Conservation (phyloP, 164 flowering plant genomes). For the Macadamia tetraphylla region DNA sequence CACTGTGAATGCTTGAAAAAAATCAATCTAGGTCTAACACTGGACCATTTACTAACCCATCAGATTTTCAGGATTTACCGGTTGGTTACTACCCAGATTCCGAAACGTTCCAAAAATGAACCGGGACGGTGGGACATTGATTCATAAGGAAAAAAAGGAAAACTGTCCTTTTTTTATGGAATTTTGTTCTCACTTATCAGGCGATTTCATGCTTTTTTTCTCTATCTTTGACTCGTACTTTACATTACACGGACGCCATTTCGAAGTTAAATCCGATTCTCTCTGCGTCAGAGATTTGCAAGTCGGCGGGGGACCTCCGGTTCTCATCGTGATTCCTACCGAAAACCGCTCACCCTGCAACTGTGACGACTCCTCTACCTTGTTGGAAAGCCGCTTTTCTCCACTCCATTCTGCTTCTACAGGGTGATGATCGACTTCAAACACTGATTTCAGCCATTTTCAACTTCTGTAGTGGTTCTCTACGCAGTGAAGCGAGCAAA, state of each 20-base stretch:
- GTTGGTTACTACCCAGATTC: neutral
- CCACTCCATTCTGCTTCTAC: neutral
- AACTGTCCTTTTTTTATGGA: neutral
- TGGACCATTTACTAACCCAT: too few relatives aligned
- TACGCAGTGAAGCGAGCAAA: neutral
- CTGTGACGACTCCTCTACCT: constrained; percentile 7
- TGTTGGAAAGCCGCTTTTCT: constrained; percentile 1
- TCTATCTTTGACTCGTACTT: constrained; percentile 32
- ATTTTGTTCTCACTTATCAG: constrained; percentile 14
- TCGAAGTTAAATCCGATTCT: constrained; percentile 19
- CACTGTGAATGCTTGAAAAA: too few relatives aligned
- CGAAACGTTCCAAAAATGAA: neutral
- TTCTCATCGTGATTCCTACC: constrained; percentile 2
- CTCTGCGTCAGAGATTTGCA: constrained; percentile 3
- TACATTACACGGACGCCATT: constrained; percentile 19
- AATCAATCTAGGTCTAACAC: too few relatives aligned
- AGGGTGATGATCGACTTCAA: neutral
- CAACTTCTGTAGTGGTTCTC: neutral
- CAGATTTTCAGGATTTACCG: too few relatives aligned
- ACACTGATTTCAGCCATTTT: neutral
- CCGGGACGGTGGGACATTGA: too few relatives aligned
- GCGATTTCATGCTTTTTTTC: constrained; percentile 23
- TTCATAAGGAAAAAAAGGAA: too few relatives aligned
- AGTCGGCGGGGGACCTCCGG: constrained; percentile 14
- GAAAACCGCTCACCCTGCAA: neutral